A percentile compares a stretch with the other conserved stretches of the same genome.
Evolutionary conservation across 1,284 basidiomycete genomes (phyloP).

Genomic region (Rhodotorula sp.): DNA sequence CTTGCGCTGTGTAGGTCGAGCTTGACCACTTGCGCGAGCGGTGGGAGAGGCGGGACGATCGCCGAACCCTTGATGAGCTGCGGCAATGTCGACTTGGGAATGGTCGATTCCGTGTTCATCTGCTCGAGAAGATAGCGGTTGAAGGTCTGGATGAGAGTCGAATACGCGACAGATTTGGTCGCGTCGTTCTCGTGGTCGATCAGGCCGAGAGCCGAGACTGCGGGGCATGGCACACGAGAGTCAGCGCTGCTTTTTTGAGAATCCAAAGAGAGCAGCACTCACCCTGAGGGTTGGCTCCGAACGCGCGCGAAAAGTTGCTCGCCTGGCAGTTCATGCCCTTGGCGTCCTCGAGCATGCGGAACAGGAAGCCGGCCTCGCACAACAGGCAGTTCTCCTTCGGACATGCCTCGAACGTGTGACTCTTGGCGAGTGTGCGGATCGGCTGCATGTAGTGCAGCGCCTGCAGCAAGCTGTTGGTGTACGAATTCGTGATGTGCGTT

Average conservation of each 20-base stretch:
- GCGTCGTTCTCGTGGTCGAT: slow-evolving; percentile 82
- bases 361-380: slow-evolving; percentile 93
- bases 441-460: slow-evolving; percentile 81
- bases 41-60: neutral
- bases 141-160: slow-evolving; percentile 87
- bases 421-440: slow-evolving; percentile 78
- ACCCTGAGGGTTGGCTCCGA: slow-evolving; percentile 75
- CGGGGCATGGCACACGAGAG: slow-evolving; percentile 49
- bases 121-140: slow-evolving; percentile 90
- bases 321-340: slow-evolving; percentile 92
- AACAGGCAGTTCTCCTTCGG: slow-evolving; percentile 85
- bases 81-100: neutral
- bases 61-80: neutral
- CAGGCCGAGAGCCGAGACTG: slow-evolving; percentile 78
- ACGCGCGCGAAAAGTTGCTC: slow-evolving; percentile 92
- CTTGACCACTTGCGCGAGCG: slow-evolving; percentile 74
- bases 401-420: slow-evolving; percentile 86
- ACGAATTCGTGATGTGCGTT: slow-evolving; percentile 95
- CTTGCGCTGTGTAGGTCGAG: slow-evolving; percentile 72
- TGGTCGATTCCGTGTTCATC: slow-evolving; percentile 61
- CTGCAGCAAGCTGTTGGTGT: slow-evolving; percentile 91
- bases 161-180: slow-evolving; percentile 66
- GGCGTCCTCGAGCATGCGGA: slow-evolving; percentile 94
- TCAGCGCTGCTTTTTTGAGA: too few relatives aligned
- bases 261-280: slow-evolving; percentile 24